Percentiles rank a stretch among this genome's conserved stretches.
Conservation (phyloP, 2,329 filamentous ascomycete genomes). For the Curvularia eragrostidis region DNA sequence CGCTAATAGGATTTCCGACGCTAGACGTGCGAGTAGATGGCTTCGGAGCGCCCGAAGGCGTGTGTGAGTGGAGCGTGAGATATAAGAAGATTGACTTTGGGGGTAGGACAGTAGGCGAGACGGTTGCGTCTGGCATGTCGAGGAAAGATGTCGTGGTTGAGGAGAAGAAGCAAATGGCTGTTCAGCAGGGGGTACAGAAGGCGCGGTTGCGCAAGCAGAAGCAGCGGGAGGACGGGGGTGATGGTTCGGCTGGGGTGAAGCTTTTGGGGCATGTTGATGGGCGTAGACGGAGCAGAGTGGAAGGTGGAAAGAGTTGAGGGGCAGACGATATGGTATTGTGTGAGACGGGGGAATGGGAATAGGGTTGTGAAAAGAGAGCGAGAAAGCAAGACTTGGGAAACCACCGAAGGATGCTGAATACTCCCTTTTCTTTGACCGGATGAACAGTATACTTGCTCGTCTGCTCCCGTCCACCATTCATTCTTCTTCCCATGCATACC, state of each 20-base stretch:
- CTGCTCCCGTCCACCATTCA: too few relatives aligned
- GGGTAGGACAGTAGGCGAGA: not conserved
- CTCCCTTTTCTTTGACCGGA: too few relatives aligned
- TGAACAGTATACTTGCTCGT: too few relatives aligned
- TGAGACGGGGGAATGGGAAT: not conserved
- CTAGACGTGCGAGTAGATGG: slow-evolving; percentile 25
- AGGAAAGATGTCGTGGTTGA: slow-evolving; percentile 14
- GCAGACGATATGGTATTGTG: not conserved
- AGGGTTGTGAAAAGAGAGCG: not conserved
- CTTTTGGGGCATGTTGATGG: slow-evolving; percentile 7
- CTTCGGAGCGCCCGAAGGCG: slow-evolving; percentile 13
- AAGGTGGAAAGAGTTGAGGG: not conserved
- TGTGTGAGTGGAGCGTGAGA: slow-evolving; percentile 29
- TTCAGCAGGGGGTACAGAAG: not conserved
- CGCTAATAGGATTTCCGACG: slow-evolving; percentile 35
- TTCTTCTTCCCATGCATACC: too few relatives aligned
- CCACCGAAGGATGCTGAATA: too few relatives aligned
- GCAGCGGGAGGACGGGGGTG: not conserved
- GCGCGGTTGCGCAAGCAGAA: not conserved
- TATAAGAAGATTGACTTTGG: slow-evolving; percentile 40
- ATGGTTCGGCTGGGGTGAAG: slow-evolving; percentile 6
- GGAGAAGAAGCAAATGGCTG: slow-evolving; percentile 7
- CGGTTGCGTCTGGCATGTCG: slow-evolving; percentile 18
- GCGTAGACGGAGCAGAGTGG: not conserved
- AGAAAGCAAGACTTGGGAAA: not conserved